These are phyloP conservation scores for Speleostelium caveatum DNA, from an alignment of 78 protist species.

Conservation along the genomic window DNA sequence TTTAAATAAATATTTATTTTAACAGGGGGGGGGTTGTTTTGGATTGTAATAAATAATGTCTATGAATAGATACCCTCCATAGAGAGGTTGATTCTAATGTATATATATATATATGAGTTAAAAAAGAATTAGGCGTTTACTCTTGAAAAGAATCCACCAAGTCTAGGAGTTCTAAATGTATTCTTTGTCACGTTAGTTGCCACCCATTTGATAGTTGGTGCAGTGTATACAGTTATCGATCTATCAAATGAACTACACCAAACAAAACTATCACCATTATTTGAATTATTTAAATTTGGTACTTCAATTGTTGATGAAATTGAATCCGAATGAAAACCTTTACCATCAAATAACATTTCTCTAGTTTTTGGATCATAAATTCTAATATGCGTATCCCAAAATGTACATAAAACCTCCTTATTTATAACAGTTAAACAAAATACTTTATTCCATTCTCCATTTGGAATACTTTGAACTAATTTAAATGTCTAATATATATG, in stretches of 20 bases:
- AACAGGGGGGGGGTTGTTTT: too few species aligned
- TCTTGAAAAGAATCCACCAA: constrained; percentile 48
- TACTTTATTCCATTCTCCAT: constrained; percentile 65
- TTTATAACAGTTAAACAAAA: constrained; percentile 20
- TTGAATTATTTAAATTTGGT: constrained; percentile 31
- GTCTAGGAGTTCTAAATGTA: not conserved
- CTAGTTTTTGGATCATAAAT: constrained; percentile 47
- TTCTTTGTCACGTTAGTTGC: constrained; percentile 11
- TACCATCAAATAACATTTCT: constrained; percentile 19
- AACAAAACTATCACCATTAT: constrained; percentile 34
- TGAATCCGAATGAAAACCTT: constrained; percentile 56
- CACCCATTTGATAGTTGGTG: constrained; percentile 11
- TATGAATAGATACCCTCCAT: too few species aligned
- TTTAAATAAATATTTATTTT: too few species aligned
- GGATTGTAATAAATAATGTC: too few species aligned
- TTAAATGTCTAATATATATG: constrained; percentile 20
- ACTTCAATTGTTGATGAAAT: constrained; percentile 53
- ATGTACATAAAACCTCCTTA: constrained; percentile 23
- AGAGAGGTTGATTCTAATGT: too few species aligned
- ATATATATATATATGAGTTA: too few species aligned
- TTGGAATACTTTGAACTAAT: constrained; percentile 28
- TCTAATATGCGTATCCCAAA: constrained; percentile 64
- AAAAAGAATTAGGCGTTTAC: too few species aligned
- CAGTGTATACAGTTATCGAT: constrained; percentile 5
- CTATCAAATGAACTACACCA: constrained; percentile 62